Percentiles rank a stretch among this genome's conserved stretches.
Conservation (phyloP, 2,329 filamentous ascomycete genomes). For the Fonsecaea erecta region DNA sequence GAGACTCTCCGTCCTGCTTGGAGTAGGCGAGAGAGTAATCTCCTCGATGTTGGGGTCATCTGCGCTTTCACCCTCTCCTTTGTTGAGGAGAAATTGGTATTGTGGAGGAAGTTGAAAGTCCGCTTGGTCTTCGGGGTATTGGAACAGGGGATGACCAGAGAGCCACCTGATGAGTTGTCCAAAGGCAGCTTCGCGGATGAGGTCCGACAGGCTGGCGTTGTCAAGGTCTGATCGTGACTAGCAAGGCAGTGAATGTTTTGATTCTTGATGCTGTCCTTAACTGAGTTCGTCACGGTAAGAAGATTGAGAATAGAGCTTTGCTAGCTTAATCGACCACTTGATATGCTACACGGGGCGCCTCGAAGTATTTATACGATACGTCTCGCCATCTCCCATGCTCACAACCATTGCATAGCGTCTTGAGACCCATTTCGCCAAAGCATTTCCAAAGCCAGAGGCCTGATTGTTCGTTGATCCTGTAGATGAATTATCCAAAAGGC, state of each 20-base stretch:
- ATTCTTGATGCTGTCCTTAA: not conserved
- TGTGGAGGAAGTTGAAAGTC: constrained; percentile 40
- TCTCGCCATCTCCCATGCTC: not conserved
- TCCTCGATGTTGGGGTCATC: not conserved
- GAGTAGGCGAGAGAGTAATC: not conserved
- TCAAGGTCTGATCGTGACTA: not conserved
- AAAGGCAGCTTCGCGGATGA: constrained; percentile 49
- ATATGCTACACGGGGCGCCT: not conserved
- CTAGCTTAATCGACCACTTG: not conserved
- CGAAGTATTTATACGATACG: not conserved
- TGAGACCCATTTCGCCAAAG: constrained; percentile 30
- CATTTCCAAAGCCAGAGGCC: constrained; percentile 28
- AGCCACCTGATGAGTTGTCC: constrained; percentile 52
- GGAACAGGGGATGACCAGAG: constrained; percentile 48
- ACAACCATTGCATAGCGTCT: not conserved
- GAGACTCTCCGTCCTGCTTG: constrained; percentile 24
- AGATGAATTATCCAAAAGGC: not conserved
- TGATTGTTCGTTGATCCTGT: not conserved
- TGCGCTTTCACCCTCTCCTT: not conserved
- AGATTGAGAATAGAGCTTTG: not conserved
- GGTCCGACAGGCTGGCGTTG: constrained; percentile 17
- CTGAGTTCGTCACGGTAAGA: not conserved
- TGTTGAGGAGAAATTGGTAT: constrained; percentile 11
- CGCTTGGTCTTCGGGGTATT: constrained; percentile 51
- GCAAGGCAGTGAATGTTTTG: not conserved